Percentiles rank a stretch among this genome's conserved stretches.
Evolutionary conservation across 2,329 filamentous ascomycete species (phyloP).

Genomic region (Ophiostoma sp.): DNA sequence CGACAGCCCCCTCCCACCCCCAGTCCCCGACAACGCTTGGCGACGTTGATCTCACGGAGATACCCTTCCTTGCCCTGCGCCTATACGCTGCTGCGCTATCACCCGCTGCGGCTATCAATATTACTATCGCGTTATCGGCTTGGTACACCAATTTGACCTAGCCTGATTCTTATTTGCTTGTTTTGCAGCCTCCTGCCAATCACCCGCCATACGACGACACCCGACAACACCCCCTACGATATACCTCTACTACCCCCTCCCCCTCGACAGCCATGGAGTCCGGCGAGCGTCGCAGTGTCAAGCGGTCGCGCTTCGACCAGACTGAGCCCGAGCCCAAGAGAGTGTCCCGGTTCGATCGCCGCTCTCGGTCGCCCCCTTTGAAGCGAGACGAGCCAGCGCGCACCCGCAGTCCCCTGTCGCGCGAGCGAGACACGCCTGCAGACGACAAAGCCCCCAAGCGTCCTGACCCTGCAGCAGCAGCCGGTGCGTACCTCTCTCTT

Average conservation of each 20-base stretch:
- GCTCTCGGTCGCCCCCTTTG: slow-evolving; percentile 75
- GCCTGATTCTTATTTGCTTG: slow-evolving; percentile 11
- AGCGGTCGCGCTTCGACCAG: slow-evolving; percentile 92
- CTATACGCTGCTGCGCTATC: neutral
- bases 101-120: neutral
- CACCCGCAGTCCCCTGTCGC: slow-evolving; percentile 71
- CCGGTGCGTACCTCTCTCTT: slow-evolving; percentile 52
- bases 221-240: neutral
- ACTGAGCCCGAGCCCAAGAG: slow-evolving; percentile 74
- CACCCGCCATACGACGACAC: neutral
- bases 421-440: slow-evolving; percentile 36
- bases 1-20: neutral
- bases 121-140: slow-evolving; percentile 1
- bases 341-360: slow-evolving; percentile 79
- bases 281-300: slow-evolving; percentile 55
- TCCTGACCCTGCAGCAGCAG: slow-evolving; percentile 68
- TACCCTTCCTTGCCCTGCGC: neutral
- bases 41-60: slow-evolving; percentile 1
- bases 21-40: slow-evolving; percentile 1
- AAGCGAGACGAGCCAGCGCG: slow-evolving; percentile 64
- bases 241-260: neutral
- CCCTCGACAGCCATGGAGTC: slow-evolving; percentile 55
- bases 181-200: neutral
- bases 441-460: slow-evolving; percentile 41
- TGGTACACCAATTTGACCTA: neutral